Base-by-base conservation (phyloP, 306 rosid genomes). In the Gastrolobium villosum region DNA sequence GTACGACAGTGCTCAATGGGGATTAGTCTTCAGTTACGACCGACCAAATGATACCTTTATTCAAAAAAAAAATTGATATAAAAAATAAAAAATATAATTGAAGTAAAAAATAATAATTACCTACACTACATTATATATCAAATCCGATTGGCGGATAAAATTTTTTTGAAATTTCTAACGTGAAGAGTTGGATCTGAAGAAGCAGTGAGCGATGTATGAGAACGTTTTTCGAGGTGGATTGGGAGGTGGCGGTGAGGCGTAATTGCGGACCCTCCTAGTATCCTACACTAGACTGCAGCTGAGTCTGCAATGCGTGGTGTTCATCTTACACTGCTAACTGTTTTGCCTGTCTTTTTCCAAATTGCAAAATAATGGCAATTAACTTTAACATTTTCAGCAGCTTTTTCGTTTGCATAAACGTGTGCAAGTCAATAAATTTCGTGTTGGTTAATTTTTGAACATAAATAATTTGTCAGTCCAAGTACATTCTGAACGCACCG, bases 141-240 rank as follows among this genome's bases (percentile, higher is more conserved):
- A 20, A 20, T 20, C 26, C 26, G 26, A 20, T 20, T 20, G 26
- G n/a, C n/a, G n/a, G 26, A 20, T 20, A 20, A 20, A 20, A 20
- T n/a, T n/a, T n/a, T n/a, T n/a, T 20, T 20, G 26, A 20, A 20
- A 20, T 20, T 20, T 20, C 26, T 20, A 20, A 20, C 26, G 26
- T 20, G 26, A 20, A 20, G 72, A 67, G 43, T 73, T 77, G 43
- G 82, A 81, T 78, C 11, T 36, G 59, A 79, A 13, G 36, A 72
- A 37, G 44, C 41, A 78, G 3, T 60, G 73, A 69, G 11, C 41
- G 82, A 61, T 82, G 64, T 72, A 10, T n/a, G 48, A 87, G 78
- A 84, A 91, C 89, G 79, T 82, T 81, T 50, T 46, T 73, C 90
- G 77, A 87, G 82, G 82, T 76, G 81, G 87, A 86, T 87, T 84